phyloP scores from a whole-genome alignment of 2,329 filamentous ascomycete species.

The Polychaeton citri region DNA sequence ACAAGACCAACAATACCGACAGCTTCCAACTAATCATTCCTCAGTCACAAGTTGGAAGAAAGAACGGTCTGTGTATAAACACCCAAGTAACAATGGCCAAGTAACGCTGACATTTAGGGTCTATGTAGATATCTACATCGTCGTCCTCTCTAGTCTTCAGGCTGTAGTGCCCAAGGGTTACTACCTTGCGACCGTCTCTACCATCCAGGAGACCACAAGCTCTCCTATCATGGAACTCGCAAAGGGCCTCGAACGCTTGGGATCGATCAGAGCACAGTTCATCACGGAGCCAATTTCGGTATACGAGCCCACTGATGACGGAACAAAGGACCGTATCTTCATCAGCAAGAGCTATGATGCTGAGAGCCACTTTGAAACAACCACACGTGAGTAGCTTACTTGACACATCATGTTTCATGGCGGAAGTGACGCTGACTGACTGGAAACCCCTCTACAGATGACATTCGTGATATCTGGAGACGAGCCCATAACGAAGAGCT shows the following conservation, averaged over 20 bases:
- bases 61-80: conserved; percentile 57
- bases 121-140: conserved; percentile 77
- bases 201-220: conserved; percentile 78
- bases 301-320: conserved; percentile 78
- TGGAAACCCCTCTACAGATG: conserved; percentile 41
- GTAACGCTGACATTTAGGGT: background rate
- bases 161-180: conserved; percentile 98
- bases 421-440: conserved; percentile 6
- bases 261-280: conserved; percentile 92
- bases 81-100: background rate
- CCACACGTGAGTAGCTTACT: conserved; percentile 38
- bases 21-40: conserved; percentile 94
- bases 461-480: conserved; percentile 86
- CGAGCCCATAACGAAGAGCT: conserved; percentile 74
- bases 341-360: conserved; percentile 98
- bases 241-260: conserved; percentile 81
- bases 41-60: conserved; percentile 90
- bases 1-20: conserved; percentile 78
- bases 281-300: conserved; percentile 86
- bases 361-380: conserved; percentile 93
- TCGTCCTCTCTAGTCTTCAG: conserved; percentile 87
- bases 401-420: background rate
- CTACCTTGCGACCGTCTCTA: conserved; percentile 97
- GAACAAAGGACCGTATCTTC: conserved; percentile 80
- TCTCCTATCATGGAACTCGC: conserved; percentile 96